These are phyloP conservation scores for Aspergillus cavernicola DNA, from an alignment of 495 filamentous ascomycete genomes.

Conservation along the genomic window DNA sequence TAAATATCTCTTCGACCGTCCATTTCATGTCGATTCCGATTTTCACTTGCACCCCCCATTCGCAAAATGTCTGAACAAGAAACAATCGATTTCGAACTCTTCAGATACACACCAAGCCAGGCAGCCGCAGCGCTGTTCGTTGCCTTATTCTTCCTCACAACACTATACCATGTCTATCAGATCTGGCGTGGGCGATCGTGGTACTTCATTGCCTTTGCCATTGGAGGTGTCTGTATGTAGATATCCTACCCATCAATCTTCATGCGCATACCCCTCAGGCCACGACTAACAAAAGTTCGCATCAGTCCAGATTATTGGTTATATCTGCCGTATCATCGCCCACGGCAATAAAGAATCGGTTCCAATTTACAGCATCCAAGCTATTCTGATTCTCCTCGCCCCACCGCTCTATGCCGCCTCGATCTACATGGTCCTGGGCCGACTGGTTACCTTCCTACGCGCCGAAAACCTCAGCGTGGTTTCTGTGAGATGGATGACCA, in stretches of 20 bases:
- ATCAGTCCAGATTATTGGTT: constrained; percentile 61
- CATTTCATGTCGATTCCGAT: too few relatives aligned
- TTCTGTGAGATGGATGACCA: constrained; percentile 28
- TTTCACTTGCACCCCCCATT: not conserved
- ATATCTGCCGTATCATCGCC: constrained; percentile 47
- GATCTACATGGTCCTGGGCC: not conserved
- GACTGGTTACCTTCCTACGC: constrained; percentile 43
- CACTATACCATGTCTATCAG: constrained; percentile 45
- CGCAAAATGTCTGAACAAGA: not conserved
- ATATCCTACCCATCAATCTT: not conserved
- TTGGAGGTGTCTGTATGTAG: constrained; percentile 52
- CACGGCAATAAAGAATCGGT: constrained; percentile 25
- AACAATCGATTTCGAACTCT: constrained; percentile 16
- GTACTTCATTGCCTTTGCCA: constrained; percentile 58
- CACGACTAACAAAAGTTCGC: too few relatives aligned
- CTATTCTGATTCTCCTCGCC: not conserved
- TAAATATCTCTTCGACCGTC: too few relatives aligned
- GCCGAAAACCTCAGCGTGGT: constrained; percentile 35
- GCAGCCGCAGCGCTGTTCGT: constrained; percentile 47
- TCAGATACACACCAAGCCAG: constrained; percentile 41
- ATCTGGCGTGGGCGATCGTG: constrained; percentile 47
- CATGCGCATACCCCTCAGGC: not conserved
- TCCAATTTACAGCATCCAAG: constrained; percentile 41
- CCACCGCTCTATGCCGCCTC: constrained; percentile 45
- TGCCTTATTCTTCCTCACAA: constrained; percentile 43